Base-by-base conservation (phyloP, 345 rosid species). In the Aethionema arabicum region DNA sequence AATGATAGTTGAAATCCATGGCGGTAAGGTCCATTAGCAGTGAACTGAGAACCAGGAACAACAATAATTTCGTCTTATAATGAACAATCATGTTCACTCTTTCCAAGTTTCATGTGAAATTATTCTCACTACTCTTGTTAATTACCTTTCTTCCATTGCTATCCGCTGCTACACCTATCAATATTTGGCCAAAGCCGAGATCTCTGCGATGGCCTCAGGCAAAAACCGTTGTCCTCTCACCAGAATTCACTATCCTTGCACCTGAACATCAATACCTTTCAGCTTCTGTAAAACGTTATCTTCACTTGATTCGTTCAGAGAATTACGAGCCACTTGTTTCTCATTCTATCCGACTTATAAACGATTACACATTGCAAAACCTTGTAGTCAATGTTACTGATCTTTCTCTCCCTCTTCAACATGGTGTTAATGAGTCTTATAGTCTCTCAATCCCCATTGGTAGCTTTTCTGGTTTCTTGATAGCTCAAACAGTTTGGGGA, bases 121-220 rank as follows among this genome's bases (percentile, higher is more conserved):
- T 41, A 39, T 32, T 56, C 63, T 14, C 64, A 48, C 16, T 33
- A 9, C 5, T 71, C 61, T 31, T 58, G 49, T 38, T 64, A 35
- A 6, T 51, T 15, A 42, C 43, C 5, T 31, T 67, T 12, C 16
- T 67, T 12, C 51, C 75, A 3, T 58, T n/a, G 4, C 49, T 65
- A 13, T 71, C 75, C 41, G 10, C 27, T 59, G 6, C 61, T 0
- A n/a, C 5, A 11, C 61, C 75, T 38, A 57, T 84, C 56, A 80
- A 76, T 51, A 72, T 85, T 33, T 90, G 93, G 98, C 98, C 98
- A 5, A 79, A 81, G 72, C 95, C 98, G 0, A 76, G 82, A 63
- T 43, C 5, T 13, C 14, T 84, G n/a, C 77, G 77, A 51, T 91
- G 95, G 91, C 85, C 85, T 4, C 59, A 73, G 14, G 83, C 80